Evolutionary conservation across 345 rosid species (phyloP), one percentile per base, ranked within the genome.

Genomic region (Syzygium aromaticum): DNA sequence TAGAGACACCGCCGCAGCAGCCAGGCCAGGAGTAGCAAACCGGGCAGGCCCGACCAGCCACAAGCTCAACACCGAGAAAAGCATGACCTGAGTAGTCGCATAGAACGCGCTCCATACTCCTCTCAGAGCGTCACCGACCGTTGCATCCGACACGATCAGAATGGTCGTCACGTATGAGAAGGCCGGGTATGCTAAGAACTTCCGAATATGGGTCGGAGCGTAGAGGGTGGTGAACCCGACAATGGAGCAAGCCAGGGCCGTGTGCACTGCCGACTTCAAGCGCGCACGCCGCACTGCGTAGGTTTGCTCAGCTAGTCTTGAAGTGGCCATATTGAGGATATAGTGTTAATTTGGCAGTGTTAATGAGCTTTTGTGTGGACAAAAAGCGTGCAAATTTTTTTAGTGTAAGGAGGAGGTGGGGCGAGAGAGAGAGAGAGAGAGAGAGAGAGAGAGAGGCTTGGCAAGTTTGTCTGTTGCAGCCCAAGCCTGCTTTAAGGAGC

Each of bases 131-230:
- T 92, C 94, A 1, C 99, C 99, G 16, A 93, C 92, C 19, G 95
- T 93, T 17, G 98, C 95, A 52, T 95, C 98, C 7, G 96, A 90
- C 85, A 96, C 95, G 11, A 95, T 94, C 54, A 95, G 86, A 86
- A 95, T 88, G 49, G 95, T 90, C 77, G 98, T 96, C 85, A 95
- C 88, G 78, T 94, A 96, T 57, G 98, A 93, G 88, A 94, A 94
- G 33, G 97, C 95, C 3, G 99, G 95, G 86, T 93, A 95, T 3
- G 92, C 83, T 21, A 92, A 43, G 14, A 91, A 59, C 30, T 84
- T 57, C 67, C 87, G 89, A 84, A 93, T 73, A 27, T 77, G 87
- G 84, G 86, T 86, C 0, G 99, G 98, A 46, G 96, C 93, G 38
- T 90, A 94, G 80, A 95, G 90, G 91, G 95, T 91, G 88, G 93